These are phyloP conservation scores for Triglochin maritima DNA, from an alignment of 106 monocot species.

Conservation along the genomic window DNA sequence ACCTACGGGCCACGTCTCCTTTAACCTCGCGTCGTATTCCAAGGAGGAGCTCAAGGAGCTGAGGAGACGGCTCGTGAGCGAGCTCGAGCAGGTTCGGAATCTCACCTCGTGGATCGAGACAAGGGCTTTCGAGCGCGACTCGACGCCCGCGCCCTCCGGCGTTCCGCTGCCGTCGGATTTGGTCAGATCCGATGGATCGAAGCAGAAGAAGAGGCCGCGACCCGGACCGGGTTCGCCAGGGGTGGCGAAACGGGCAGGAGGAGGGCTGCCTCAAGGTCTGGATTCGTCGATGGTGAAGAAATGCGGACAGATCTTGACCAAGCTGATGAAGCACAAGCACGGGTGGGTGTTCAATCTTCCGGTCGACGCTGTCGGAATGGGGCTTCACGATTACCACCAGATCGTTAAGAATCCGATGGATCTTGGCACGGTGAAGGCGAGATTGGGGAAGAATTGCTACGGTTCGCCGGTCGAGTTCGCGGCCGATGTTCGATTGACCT, in stretches of 20 bases:
- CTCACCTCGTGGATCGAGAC: conserved; percentile 37
- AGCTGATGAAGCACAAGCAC: conserved; percentile 55
- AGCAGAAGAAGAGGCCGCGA: conserved; percentile 13
- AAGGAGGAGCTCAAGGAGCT: conserved; percentile 30
- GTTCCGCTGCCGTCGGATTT: background rate
- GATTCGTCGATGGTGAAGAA: conserved; percentile 40
- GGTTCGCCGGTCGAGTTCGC: conserved; percentile 45
- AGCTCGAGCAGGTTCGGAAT: conserved; percentile 47
- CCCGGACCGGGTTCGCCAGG: background rate
- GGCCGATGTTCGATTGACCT: conserved; percentile 60
- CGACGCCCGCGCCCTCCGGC: conserved; percentile 20
- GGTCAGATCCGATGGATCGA: conserved; percentile 3
- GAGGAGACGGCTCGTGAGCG: conserved; percentile 37
- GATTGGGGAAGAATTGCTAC: conserved; percentile 38
- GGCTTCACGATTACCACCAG: conserved; percentile 65
- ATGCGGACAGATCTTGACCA: conserved; percentile 48
- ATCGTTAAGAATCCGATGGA: conserved; percentile 86
- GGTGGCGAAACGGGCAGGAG: conserved; percentile 7
- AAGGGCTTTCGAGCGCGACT: conserved; percentile 14
- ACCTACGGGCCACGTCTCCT: conserved; percentile 15
- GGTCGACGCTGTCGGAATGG: conserved; percentile 57
- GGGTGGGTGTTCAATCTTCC: conserved; percentile 61
- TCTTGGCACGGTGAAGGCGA: conserved; percentile 70
- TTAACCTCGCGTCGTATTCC: conserved; percentile 25
- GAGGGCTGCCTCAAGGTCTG: background rate